Base-by-base conservation (phyloP, 805 yeast genomes). In the Suhomyces xylopsoci region DNA sequence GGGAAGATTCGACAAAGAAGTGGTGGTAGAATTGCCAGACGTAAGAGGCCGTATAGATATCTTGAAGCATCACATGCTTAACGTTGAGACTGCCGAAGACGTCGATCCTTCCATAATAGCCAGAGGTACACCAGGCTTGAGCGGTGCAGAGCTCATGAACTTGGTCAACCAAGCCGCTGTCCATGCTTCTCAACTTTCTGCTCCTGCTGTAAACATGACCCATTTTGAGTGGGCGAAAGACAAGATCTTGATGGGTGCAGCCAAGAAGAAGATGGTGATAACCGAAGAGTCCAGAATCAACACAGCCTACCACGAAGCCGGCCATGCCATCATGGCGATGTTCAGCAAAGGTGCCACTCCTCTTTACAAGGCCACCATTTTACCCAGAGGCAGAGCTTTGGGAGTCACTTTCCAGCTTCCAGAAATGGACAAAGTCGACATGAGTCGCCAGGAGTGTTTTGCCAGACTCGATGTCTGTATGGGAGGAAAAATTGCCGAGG, bases 161-260 rank as follows among this genome's bases (percentile, higher is more conserved):
- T 79, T 94, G 58, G 97, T 94, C 41, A 94, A 94, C 72, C 97
- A 94, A 70, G 99, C 99, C 14, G 99, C 99, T 3, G 91, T 94
- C 46, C 87, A 88, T 66, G 99, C 99, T 0, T 90, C 97, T 26
- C 97, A 91, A 65, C 83, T 87, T 63, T 87, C 89, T 59, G 98
- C 98, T 1, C 81, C 90, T 36, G 81, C 92, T 22, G 99, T 94
- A 25, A 90, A 86, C 64, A 88, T 90, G 96, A 68, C 71, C 45
- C 98, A 94, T 70, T 84, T 94, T 57, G 99, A 94, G 70, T 94
- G 99, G 99, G 99, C 99, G 43, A 94, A 94, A 71, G 99, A 94
- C 72, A 94, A 94, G 74, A 94, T 96, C 52, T 77, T 96, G 65
- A 85, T 94, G 88, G 99, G 99, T 50, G 98, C 98, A 36, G 99